Base-by-base conservation (phyloP, 164 flowering plant species). In the Nymphaea thermarum region DNA sequence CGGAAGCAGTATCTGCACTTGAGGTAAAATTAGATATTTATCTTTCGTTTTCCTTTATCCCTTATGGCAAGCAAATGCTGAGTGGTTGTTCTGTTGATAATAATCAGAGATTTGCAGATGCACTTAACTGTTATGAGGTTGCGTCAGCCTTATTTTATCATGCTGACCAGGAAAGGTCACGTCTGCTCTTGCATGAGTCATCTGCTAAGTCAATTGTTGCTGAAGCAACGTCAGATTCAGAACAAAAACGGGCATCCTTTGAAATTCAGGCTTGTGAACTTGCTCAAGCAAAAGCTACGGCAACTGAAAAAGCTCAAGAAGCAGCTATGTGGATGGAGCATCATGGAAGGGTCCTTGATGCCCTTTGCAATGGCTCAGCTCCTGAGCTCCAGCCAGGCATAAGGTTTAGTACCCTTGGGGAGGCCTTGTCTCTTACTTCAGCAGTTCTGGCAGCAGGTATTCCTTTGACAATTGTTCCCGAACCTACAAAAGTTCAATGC, bases 401-500 rank as follows among this genome's bases (percentile, higher is more conserved):
- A 68, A 78, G 82, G 18, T 76, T 84, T 67, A 78, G 81, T 76
- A 74, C 74, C 70, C 73, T 68, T 71, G 73, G 60, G 65, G 90
- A 88, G 75, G 77, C 87, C 63, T 77, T 88, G 17, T 89, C 96
- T 73, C 95, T 94, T 73, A 81, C 83, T 72, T 86, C 95, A 57
- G 97, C 98, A 70, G 97, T 94, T 61, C 65, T 78, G 65, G 87
- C 72, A 63, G 93, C 97, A 53, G 91, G 94, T 57, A 89, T 94
- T 73, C 98, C 98, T 66, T 71, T 91, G 71, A 82, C 97, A 64
- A 74, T 91, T 61, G 97, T 94, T 72, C 98, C 98, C 62, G 98
- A 94, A 82, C 97, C 98, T 43, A 94, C 98, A 44, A 96, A 85
- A 81, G 96, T 77, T 65, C 97, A 89, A 59, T 94, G 97, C 79